These are phyloP conservation scores for Colletotrichum sp. DNA, from an alignment of 2,329 filamentous ascomycete genomes.

Conservation along the genomic window DNA sequence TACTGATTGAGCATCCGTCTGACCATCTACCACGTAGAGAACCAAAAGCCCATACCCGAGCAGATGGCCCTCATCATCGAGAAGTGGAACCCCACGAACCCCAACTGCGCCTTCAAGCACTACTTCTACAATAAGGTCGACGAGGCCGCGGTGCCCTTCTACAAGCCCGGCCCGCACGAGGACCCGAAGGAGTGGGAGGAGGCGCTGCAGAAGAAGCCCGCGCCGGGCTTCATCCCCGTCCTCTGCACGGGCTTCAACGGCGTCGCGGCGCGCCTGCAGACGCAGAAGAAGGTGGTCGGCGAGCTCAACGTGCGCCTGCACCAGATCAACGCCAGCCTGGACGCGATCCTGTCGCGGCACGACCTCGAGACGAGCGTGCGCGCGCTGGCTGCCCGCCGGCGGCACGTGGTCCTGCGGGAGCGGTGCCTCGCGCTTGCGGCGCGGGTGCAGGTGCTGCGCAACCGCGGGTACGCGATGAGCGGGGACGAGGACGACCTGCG, in stretches of 20 bases:
- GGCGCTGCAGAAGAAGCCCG: slow-evolving; percentile 80
- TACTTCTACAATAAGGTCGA: slow-evolving; percentile 91
- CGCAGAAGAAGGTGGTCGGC: slow-evolving; percentile 72
- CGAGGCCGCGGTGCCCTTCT: slow-evolving; percentile 76
- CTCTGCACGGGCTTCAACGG: slow-evolving; percentile 76
- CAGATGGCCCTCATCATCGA: slow-evolving; percentile 73
- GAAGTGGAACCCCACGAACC: slow-evolving; percentile 75
- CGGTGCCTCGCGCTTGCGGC: slow-evolving; percentile 77
- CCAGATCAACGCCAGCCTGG: slow-evolving; percentile 78
- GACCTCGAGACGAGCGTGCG: slow-evolving; percentile 79
- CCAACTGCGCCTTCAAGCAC: slow-evolving; percentile 77
- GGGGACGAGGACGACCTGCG: slow-evolving; percentile 80
- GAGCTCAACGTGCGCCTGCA: slow-evolving; percentile 76
- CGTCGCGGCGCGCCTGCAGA: slow-evolving; percentile 73
- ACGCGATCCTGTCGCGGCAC: slow-evolving; percentile 75
- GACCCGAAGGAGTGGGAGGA: slow-evolving; percentile 84
- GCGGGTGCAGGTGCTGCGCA: slow-evolving; percentile 80
- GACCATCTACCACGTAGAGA: slow-evolving; percentile 36
- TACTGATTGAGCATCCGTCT: not conserved
- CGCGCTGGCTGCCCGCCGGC: slow-evolving; percentile 73
- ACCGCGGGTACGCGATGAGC: slow-evolving; percentile 81
- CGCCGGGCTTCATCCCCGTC: slow-evolving; percentile 77
- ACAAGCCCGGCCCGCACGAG: slow-evolving; percentile 72
- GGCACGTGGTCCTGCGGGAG: slow-evolving; percentile 75
- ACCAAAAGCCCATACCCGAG: slow-evolving; percentile 75